phyloP scores from a whole-genome alignment of 441 rosid species.

The Lepidium campestre region DNA sequence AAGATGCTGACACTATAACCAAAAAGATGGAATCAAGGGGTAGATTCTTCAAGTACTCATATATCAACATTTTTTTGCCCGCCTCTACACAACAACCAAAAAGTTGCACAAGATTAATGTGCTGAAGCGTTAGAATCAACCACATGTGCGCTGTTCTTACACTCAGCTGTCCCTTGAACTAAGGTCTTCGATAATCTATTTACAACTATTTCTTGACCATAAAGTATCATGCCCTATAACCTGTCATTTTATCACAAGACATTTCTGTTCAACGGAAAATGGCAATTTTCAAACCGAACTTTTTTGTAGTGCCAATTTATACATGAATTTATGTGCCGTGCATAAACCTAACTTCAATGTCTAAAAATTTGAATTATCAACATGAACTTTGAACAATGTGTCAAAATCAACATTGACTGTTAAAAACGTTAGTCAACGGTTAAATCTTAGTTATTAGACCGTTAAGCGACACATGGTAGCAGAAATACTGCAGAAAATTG shows the following conservation, averaged over 20 bases:
- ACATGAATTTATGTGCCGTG: too few species aligned
- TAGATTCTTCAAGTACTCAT: slow-evolving; percentile 18
- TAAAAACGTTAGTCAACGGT: too few species aligned
- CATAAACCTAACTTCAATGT: too few species aligned
- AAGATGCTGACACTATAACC: neutral
- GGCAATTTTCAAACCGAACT: too few species aligned
- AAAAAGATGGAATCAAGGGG: slow-evolving; percentile 11
- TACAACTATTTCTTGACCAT: slow-evolving; percentile 24
- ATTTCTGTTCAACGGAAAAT: too few species aligned
- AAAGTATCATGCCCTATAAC: slow-evolving; percentile 42
- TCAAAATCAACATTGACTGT: too few species aligned
- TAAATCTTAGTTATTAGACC: too few species aligned
- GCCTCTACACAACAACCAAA: slow-evolving; percentile 1
- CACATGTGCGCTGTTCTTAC: slow-evolving; percentile 3
- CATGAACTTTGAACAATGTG: too few species aligned
- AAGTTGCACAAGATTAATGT: slow-evolving; percentile 15
- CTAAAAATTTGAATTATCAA: too few species aligned
- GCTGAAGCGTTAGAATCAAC: slow-evolving; percentile 14
- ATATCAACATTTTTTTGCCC: slow-evolving; percentile 9
- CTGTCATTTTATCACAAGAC: neutral
- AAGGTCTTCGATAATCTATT: slow-evolving; percentile 5
- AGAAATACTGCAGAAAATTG: too few species aligned
- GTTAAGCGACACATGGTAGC: too few species aligned
- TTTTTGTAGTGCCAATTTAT: too few species aligned
- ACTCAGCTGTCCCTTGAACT: slow-evolving; percentile 12